Evolutionary conservation across 2,329 filamentous ascomycete genomes (phyloP), one percentile per base, ranked within the genome.

Genomic region (Phoma herbarum): DNA sequence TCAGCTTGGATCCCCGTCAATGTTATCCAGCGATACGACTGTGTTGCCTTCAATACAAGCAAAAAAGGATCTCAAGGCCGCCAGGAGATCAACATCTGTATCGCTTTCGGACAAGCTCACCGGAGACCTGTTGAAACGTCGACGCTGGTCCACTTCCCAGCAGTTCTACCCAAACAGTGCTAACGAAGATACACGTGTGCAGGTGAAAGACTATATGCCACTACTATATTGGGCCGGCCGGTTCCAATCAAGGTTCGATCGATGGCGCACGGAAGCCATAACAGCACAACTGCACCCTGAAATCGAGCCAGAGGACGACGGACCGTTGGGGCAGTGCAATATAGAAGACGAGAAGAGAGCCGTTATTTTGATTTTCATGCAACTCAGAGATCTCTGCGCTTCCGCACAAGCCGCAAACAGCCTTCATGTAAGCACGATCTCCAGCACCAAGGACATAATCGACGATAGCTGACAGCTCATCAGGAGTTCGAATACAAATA

Each of bases 401-500:
- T 67, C 71, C 2, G 56, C 68, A 8, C 61, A 70, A 48, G 74
- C 74, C 39, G 66, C 66, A 45, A 71, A 75, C 51, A 75, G 74
- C 47, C 67, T 76, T 8, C 75, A 72, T 65, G 74, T 75, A 66
- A 41, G 65, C 16, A 9, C 9, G 31, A 53, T 31, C 16, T 16
- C 9, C 14, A 10, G 2, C 12, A 16, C 20, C 8, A 26, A 14
- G 8, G 28, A 42, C 8, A 1, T 20, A 8, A 18, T 3, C 16
- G 5, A 18, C 2, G 2, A 3, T 41, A 7, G 39, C 49, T 68
- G 12, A 62, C 26, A 18, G 1, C 0, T 22, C 10, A 1, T 1
- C 29, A 76, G 74, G 72, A 72, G n/a, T 76, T 75, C 39, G 74
- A 76, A 50, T 68, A 66, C 50, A 73, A 52, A 44, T 76, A 75